Conservation (phyloP, 768 basidiomycete genomes). For the Phaffia australis region DNA sequence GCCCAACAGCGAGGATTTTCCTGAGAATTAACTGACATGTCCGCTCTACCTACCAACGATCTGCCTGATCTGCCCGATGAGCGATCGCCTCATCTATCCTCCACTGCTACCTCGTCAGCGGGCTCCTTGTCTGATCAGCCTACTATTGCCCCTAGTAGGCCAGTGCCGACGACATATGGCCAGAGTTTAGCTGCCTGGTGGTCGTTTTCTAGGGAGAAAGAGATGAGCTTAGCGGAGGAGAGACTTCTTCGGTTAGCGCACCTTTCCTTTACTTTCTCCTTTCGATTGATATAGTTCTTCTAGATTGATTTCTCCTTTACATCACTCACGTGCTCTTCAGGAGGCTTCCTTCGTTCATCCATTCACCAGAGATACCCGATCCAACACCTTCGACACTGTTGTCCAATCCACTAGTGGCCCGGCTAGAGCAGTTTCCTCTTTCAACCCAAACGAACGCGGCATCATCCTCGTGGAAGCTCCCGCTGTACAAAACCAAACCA, state of each 20-base stretch:
- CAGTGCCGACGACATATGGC: not conserved
- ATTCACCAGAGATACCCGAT: not conserved
- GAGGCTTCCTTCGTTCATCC: slow-evolving; percentile 14
- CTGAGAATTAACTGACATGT: no score
- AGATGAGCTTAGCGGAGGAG: slow-evolving; percentile 18
- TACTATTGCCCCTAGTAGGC: not conserved
- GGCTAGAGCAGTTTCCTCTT: not conserved
- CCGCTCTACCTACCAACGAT: not conserved
- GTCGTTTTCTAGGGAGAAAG: slow-evolving; percentile 13
- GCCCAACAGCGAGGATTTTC: no score
- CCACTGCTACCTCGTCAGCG: not conserved
- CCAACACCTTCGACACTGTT: slow-evolving; percentile 4
- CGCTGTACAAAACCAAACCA: not conserved
- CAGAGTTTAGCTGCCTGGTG: slow-evolving; percentile 11
- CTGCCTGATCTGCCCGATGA: slow-evolving; percentile 19
- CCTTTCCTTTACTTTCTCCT: not conserved
- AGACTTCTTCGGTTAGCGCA: slow-evolving; percentile 20
- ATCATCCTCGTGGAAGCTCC: not conserved
- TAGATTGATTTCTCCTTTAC: not conserved
- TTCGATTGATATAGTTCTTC: not conserved
- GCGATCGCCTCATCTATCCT: not conserved
- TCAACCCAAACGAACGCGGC: not conserved
- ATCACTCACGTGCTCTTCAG: not conserved
- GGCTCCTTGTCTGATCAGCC: no score
- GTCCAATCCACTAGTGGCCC: slow-evolving; percentile 14